These are phyloP conservation scores for Aspergillus pseudoviridinutans DNA, from an alignment of 2,329 filamentous ascomycete genomes.

Conservation along the genomic window DNA sequence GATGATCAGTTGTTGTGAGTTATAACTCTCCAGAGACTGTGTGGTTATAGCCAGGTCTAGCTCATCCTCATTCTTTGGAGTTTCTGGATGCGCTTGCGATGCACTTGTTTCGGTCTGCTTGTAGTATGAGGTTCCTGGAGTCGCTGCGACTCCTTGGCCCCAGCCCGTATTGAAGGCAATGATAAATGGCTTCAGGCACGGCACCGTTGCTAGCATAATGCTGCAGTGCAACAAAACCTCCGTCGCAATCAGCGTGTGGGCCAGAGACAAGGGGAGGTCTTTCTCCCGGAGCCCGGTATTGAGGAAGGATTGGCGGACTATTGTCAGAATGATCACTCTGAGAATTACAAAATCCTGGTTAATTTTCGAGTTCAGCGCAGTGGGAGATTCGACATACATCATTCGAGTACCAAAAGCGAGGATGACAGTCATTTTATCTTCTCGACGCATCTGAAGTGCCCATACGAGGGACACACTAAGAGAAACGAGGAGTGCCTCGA, in stretches of 20 bases:
- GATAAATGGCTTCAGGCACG: conserved; percentile 41
- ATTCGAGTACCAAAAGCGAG: conserved; percentile 15
- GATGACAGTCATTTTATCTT: conserved; percentile 12
- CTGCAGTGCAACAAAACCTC: conserved; percentile 39
- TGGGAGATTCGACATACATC: conserved; percentile 1
- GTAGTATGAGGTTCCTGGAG: too few species aligned
- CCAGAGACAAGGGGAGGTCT: conserved; percentile 30
- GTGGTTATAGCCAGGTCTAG: neutral
- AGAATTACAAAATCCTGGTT: neutral
- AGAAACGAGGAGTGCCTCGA: conserved; percentile 11
- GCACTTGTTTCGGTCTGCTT: too few species aligned
- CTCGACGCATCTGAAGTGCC: conserved; percentile 19
- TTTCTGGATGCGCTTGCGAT: too few species aligned
- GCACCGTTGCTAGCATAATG: conserved; percentile 40
- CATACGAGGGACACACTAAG: conserved; percentile 22
- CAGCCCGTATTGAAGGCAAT: conserved; percentile 40
- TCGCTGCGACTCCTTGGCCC: conserved; percentile 11
- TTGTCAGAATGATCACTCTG: conserved; percentile 24
- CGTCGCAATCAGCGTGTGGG: conserved; percentile 32
- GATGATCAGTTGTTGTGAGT: conserved; percentile 17
- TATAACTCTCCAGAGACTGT: conserved; percentile 8
- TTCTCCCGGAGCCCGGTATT: conserved; percentile 11
- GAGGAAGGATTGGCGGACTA: conserved; percentile 34
- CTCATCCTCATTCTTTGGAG: too few species aligned
- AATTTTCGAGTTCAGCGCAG: too few species aligned